Evolutionary conservation across 106 monocot genomes (phyloP), one percentile per base, ranked within the genome.

Genomic region (Alisma plantagoaquatica): DNA sequence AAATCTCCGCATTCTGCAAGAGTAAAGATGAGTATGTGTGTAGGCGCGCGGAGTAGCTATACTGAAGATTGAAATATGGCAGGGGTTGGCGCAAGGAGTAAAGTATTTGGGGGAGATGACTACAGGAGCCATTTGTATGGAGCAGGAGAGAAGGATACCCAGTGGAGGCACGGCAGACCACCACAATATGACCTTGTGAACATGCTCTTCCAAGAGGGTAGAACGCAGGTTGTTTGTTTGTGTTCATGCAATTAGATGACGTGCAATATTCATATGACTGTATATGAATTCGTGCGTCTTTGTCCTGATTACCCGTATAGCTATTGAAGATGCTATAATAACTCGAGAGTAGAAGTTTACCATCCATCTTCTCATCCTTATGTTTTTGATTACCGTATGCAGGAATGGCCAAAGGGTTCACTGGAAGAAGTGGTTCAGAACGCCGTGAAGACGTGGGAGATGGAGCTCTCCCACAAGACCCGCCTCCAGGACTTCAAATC

Each of bases 391-490:
- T n/a, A n/a, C n/a, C n/a, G n/a, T 45, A 6, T 31, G 17, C 49
- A 84, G 78, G 78, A 69, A 52, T 84, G 83, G 83, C 75, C 75
- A 11, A 55, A 64, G 26, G 78, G 83, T 14, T 87, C 82, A 2
- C 46, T 87, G 21, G 82, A 87, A 31, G 87, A 82, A 64, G 75
- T 35, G 22, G 72, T 88, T 33, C 87, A 88, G 47, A 88, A 82
- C 60, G 75, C 82, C 10, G 70, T 88, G 15, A 88, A 88, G 68
- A 72, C 75, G 14, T 88, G 82, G 77, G 82, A 82, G 75, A 87
- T 82, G 82, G 87, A 87, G 68, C 60, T 87, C 29, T 75, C 87
- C 2, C 82, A 86, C 68, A 88, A 88, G 66, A 72, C 71, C 26
- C 56, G 51, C 31, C 55, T 88, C 2, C 27, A 29, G n/a, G 82